These are phyloP conservation scores for Haplosporangium sp. DNA, from an alignment of 371 early-diverging fungal species.

Conservation along the genomic window DNA sequence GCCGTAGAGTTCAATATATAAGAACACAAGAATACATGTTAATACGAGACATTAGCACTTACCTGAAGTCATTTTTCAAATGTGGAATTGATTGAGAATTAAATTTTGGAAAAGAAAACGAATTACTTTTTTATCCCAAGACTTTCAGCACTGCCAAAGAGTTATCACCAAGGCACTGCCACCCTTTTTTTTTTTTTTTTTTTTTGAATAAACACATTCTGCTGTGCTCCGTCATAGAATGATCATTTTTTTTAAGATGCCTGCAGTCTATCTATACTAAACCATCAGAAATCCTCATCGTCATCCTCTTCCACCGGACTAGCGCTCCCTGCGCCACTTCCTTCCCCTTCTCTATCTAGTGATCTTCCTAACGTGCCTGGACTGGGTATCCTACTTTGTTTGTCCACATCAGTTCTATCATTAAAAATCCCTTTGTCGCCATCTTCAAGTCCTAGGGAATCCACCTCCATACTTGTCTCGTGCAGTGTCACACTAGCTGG, in stretches of 20 bases:
- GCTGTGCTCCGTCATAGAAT: too few species aligned
- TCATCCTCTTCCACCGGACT: conserved; percentile 36
- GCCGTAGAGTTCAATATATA: too few species aligned
- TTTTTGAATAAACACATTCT: too few species aligned
- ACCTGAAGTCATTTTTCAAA: too few species aligned
- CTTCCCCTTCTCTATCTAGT: conserved; percentile 21
- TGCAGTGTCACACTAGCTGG: neutral
- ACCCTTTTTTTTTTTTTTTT: neutral
- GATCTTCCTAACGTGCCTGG: conserved; percentile 24
- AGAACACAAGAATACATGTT: too few species aligned
- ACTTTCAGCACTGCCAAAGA: too few species aligned
- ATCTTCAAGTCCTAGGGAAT: neutral
- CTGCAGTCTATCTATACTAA: neutral
- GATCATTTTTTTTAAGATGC: conserved; percentile 5
- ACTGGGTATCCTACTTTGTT: conserved; percentile 6
- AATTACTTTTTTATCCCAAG: too few species aligned
- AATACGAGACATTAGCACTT: too few species aligned
- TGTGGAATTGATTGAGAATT: too few species aligned
- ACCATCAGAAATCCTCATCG: conserved; percentile 4
- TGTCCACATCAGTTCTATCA: neutral
- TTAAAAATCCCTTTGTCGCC: neutral
- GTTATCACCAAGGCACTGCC: neutral
- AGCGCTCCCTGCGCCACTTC: conserved; percentile 31
- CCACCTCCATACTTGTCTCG: conserved; percentile 22
- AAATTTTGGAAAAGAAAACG: too few species aligned